Percentiles rank a stretch among this genome's conserved stretches.
Conservation (phyloP, 2,329 filamentous ascomycete genomes). For the Elsinoe ampelina region DNA sequence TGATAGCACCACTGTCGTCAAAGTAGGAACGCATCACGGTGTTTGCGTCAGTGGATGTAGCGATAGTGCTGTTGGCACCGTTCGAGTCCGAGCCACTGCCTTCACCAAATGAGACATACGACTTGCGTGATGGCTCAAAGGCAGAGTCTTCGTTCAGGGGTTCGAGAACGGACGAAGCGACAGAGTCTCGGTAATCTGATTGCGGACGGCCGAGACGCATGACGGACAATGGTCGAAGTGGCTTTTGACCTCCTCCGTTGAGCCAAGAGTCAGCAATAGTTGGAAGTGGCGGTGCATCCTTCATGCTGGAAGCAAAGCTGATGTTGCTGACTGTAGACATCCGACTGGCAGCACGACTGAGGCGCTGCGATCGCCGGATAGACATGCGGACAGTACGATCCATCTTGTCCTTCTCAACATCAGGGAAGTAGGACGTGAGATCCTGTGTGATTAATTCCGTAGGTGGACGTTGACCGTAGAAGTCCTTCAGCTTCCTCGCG, state of each 20-base stretch:
- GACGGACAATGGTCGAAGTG: slow-evolving; percentile 51
- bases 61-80: slow-evolving; percentile 57
- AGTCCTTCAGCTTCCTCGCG: slow-evolving; percentile 57
- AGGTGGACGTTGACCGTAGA: slow-evolving; percentile 84
- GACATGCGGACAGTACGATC: slow-evolving; percentile 92
- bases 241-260: slow-evolving; percentile 41
- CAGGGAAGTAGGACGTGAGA: slow-evolving; percentile 92
- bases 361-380: slow-evolving; percentile 75
- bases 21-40: slow-evolving; percentile 68
- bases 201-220: slow-evolving; percentile 48
- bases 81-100: slow-evolving; percentile 62
- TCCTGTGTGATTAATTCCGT: slow-evolving; percentile 97
- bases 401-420: slow-evolving; percentile 87
- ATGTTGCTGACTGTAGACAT: slow-evolving; percentile 89
- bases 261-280: slow-evolving; percentile 94
- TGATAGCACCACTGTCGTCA: slow-evolving; percentile 59
- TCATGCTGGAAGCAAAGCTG: slow-evolving; percentile 84
- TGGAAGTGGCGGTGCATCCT: slow-evolving; percentile 88
- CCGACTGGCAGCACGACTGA: slow-evolving; percentile 87
- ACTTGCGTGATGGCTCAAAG: slow-evolving; percentile 81
- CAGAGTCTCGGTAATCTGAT: slow-evolving; percentile 69
- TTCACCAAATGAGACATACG: slow-evolving; percentile 76
- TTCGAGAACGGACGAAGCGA: slow-evolving; percentile 80
- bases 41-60: slow-evolving; percentile 61
- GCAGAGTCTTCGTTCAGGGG: slow-evolving; percentile 85